These are phyloP conservation scores for Drechmeria coniospora DNA, from an alignment of 2,329 filamentous ascomycete genomes.

Conservation along the genomic window DNA sequence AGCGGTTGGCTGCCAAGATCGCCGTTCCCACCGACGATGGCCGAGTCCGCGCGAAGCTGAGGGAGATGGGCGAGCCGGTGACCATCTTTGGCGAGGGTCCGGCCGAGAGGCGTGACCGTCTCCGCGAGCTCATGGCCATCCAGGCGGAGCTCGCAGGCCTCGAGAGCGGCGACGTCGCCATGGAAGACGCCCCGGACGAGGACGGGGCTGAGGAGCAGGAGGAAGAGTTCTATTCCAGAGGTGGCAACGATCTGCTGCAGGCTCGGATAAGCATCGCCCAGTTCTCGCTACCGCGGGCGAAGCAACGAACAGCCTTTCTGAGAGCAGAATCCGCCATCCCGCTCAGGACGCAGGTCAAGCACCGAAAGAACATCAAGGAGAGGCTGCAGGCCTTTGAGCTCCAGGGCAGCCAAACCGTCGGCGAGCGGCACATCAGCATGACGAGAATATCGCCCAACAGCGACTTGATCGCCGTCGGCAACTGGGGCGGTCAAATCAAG, in stretches of 20 bases:
- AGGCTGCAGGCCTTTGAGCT: slow-evolving; percentile 70
- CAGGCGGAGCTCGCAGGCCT: slow-evolving; percentile 47
- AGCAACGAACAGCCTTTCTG: slow-evolving; percentile 60
- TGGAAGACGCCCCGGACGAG: slow-evolving; percentile 43
- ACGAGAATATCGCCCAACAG: slow-evolving; percentile 80
- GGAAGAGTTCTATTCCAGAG: slow-evolving; percentile 91
- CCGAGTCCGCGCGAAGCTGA: slow-evolving; percentile 63
- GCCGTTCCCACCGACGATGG: slow-evolving; percentile 89
- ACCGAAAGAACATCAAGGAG: slow-evolving; percentile 79
- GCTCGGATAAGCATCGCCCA: slow-evolving; percentile 66
- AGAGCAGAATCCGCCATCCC: slow-evolving; percentile 70
- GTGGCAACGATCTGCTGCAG: slow-evolving; percentile 55
- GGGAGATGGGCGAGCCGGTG: slow-evolving; percentile 82
- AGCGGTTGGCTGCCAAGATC: slow-evolving; percentile 74
- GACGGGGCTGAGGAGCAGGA: slow-evolving; percentile 59
- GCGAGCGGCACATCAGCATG: slow-evolving; percentile 82
- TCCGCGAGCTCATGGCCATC: slow-evolving; percentile 66
- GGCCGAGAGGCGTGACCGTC: slow-evolving; percentile 68
- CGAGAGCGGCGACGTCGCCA: slow-evolving; percentile 41
- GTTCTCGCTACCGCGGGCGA: slow-evolving; percentile 73
- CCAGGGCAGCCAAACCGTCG: slow-evolving; percentile 84
- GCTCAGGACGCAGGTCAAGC: slow-evolving; percentile 79
- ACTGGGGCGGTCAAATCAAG: slow-evolving; percentile 83
- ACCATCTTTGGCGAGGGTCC: slow-evolving; percentile 88
- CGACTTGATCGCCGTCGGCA: slow-evolving; percentile 71